phyloP scores from a whole-genome alignment of 1,139 yeast species.

The Yamadazyma dushanensis region DNA sequence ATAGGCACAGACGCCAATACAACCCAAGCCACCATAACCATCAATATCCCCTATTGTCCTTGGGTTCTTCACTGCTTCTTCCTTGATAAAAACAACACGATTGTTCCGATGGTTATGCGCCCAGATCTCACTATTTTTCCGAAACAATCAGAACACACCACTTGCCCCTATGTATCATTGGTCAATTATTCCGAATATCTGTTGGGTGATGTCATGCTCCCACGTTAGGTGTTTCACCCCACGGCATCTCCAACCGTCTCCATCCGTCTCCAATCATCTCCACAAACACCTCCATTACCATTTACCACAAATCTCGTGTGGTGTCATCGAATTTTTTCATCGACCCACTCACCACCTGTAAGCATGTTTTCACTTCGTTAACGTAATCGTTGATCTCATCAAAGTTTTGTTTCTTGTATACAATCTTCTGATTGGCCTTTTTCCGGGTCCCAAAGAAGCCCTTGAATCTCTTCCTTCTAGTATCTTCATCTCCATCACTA shows the following conservation, averaged over 20 bases:
- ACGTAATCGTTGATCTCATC: constrained; percentile 41
- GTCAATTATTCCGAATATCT: background rate
- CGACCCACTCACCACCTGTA: constrained; percentile 36
- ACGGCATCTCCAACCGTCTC: background rate
- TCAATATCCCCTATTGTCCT: too few relatives aligned
- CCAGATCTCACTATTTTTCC: background rate
- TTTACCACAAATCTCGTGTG: constrained; percentile 36
- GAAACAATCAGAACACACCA: background rate
- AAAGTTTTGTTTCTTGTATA: constrained; percentile 34
- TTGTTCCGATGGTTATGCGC: constrained; percentile 1
- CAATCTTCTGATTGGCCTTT: constrained; percentile 12
- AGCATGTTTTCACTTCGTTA: constrained; percentile 32
- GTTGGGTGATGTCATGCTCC: constrained; percentile 1
- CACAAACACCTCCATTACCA: too few relatives aligned
- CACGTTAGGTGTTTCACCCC: background rate
- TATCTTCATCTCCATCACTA: constrained; percentile 13
- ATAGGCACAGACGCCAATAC: too few relatives aligned
- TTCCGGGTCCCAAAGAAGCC: constrained; percentile 21
- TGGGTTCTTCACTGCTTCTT: too few relatives aligned
- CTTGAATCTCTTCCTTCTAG: constrained; percentile 16
- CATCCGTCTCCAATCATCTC: too few relatives aligned
- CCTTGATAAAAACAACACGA: too few relatives aligned
- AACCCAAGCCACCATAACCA: too few relatives aligned
- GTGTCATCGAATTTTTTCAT: constrained; percentile 45
- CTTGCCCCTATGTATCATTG: constrained; percentile 1